Evolutionary conservation across 345 rosid genomes (phyloP), one percentile per base, ranked within the genome.

Genomic region (Melastoma malabathricum): DNA sequence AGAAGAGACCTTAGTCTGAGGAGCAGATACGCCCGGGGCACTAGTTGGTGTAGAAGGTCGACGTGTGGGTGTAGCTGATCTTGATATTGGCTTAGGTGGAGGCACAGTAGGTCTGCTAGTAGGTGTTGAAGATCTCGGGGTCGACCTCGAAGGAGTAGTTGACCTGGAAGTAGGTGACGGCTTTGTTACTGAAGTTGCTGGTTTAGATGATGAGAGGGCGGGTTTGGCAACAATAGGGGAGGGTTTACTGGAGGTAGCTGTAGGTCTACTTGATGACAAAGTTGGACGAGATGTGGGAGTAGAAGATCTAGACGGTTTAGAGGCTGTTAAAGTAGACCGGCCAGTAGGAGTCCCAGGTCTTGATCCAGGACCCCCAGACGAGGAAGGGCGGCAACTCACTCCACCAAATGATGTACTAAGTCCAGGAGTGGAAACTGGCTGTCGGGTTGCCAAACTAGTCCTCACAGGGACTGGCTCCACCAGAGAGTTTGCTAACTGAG

Each of bases 291-390:
- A 74, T 47, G 96, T 79, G 13, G 95, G 99, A 47, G 97, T 92
- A 46, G 90, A 81, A 60, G 99, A 74, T 69, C 97, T 79, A 46
- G 68, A 55, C 38, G 89, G 58, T 70, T 76, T 87, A 34, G 88
- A 56, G 50, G 77, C 58, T 34, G 81, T 39, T 14, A 76, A 60
- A 13, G 86, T 55, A 29, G 95, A 62, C 45, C 86, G 86, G 52
- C 94, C 88, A 38, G 89, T 78, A 47, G 97, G 98, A 0, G 96
- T 92, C 60, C 72, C 57, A 38, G 95, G 95, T 76, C 98, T 83
- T 57, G 96, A 87, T 56, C 95, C 92, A 18, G 84, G 86, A 68
- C 94, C 98, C 22, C 95, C 85, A 14, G 98, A 82, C n/a, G 98
- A 92, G 52, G 88, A 84, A 43, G 95, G 96, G 69, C 96, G 77